Conservation (phyloP, 345 rosid genomes). For the Theobroma cacao region DNA sequence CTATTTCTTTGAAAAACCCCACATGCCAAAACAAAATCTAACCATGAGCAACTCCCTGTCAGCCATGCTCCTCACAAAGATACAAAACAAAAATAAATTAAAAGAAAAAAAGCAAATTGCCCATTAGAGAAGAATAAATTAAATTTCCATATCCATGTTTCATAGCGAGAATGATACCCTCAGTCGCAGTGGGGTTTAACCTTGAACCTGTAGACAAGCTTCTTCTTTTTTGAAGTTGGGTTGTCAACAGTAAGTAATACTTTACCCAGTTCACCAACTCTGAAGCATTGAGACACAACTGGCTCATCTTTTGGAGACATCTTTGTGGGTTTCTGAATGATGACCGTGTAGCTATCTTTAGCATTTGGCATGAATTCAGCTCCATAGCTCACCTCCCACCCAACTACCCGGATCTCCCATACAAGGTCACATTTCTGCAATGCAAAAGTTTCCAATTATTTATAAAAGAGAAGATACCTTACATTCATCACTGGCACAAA, state of each 20-base stretch:
- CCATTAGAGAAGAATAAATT: slow-evolving; percentile 16
- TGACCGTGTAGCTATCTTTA: slow-evolving; percentile 61
- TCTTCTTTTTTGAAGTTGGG: slow-evolving; percentile 86
- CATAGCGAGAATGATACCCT: slow-evolving; percentile 19
- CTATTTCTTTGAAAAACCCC: not conserved
- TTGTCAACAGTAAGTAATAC: slow-evolving; percentile 76
- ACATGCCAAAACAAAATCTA: slow-evolving; percentile 17
- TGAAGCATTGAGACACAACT: slow-evolving; percentile 60
- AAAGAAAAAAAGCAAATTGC: slow-evolving; percentile 3
- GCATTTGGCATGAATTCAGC: slow-evolving; percentile 81
- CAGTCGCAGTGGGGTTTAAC: slow-evolving; percentile 51
- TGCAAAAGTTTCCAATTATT: not conserved
- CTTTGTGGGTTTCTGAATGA: slow-evolving; percentile 72
- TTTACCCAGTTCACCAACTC: slow-evolving; percentile 70
- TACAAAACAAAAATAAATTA: not conserved
- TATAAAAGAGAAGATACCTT: not conserved
- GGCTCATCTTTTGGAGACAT: slow-evolving; percentile 69
- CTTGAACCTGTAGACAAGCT: slow-evolving; percentile 87
- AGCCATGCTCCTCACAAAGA: slow-evolving; percentile 9
- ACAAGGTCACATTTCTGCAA: slow-evolving; percentile 72
- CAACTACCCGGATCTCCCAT: slow-evolving; percentile 89
- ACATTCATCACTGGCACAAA: not conserved
- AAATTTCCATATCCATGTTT: slow-evolving; percentile 14
- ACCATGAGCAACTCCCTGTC: slow-evolving; percentile 6
- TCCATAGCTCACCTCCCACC: slow-evolving; percentile 85